Base-by-base conservation (phyloP, 169 alveolate genomes). In the Plasmodium relictum region DNA sequence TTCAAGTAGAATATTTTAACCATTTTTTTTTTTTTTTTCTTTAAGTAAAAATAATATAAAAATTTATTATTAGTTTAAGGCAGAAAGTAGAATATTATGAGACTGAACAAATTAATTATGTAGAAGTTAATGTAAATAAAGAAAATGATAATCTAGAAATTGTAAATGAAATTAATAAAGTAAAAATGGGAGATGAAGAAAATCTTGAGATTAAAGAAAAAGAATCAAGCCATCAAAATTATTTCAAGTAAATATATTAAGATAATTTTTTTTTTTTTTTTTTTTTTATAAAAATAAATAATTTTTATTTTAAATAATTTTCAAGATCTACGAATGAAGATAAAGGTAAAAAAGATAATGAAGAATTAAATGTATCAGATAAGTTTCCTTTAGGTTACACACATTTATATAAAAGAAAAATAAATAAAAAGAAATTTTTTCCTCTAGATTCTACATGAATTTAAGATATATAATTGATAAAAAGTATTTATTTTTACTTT, bases 1-100 rank as follows among this genome's bases (percentile, higher is more conserved):
- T 65, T 65, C 73, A 65, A 65, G 73, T 65, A 65, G 10, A 7
- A 65, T 37, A 54, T 54, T 16, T 54, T 54, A 16, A 12, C 14
- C 14, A 10, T 54, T 16, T 61, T 18, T 61, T 18, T 20, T 10
- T 61, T 10, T 65, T 24, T 16, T 65, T 3, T 22, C 24, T 6
- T 59, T 59, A 16, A 10, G 1, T 59, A 26, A n/a, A 24, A 59
- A 20, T 8, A 59, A 48, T 48, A 2, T 48, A 10, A 10, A 2
- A 48, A 48, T 48, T 2, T 48, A 48, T 48, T 48, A 2, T 48
- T 56, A 56, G 73, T 41, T n/a, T 65, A 65, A 26, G 54, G 24
- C 73, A 65, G 10, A 39, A 5, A 31, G 54, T 14, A 26, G 39
- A 65, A 14, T 39, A 65, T 12, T 65, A 26, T 50, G 31, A 65